Evolutionary conservation across 495 filamentous ascomycete species (phyloP), one percentile per base, ranked within the genome.

Genomic region (Cercophora samala): DNA sequence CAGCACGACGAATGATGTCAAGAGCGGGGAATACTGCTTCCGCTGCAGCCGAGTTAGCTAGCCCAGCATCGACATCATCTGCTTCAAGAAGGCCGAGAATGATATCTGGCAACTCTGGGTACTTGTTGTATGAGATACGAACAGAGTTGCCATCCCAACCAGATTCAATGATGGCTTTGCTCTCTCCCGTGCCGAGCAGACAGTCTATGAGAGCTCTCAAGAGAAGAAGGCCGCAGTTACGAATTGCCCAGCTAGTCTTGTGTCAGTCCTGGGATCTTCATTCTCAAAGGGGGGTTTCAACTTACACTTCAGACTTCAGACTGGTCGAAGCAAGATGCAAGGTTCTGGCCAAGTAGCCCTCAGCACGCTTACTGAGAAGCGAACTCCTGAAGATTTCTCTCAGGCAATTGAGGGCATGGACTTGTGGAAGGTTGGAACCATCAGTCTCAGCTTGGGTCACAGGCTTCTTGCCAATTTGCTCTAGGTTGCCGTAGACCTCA

Each of bases 391-490:
- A 95, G 5, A 95, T 88, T 63, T 93, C 91, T 73, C 93, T 92
- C 56, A 98, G 77, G 68, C 89, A 96, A 69, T 99, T 99, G 68
- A 97, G 82, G 0, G 94, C 92, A 72, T 99, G 95, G 1, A 98
- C 95, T 78, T 97, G 95, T 17, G 93, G 90, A 17, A 98, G 76
- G 55, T 90, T 87, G 6, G 87, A 84, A 13, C 85, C 78, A 63
- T 92, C 87, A 2, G 85, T 84, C 61, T 86, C 76, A 0, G 79
- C 74, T 21, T 80, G 71, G 1, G 67, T 66, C 6, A 84, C 84
- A 4, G 85, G 82, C 29, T 81, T 71, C 11, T 81, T 73, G n/a
- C 89, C 88, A 29, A 93, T 82, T 13, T 77, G 72, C 62, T 76
- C 76, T 5, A 88, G 74, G 3, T 76, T 76, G 21, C 70, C 66